Base-by-base conservation (phyloP, 2,329 filamentous ascomycete genomes). In the Hymenotorrendiella dingleyae region DNA sequence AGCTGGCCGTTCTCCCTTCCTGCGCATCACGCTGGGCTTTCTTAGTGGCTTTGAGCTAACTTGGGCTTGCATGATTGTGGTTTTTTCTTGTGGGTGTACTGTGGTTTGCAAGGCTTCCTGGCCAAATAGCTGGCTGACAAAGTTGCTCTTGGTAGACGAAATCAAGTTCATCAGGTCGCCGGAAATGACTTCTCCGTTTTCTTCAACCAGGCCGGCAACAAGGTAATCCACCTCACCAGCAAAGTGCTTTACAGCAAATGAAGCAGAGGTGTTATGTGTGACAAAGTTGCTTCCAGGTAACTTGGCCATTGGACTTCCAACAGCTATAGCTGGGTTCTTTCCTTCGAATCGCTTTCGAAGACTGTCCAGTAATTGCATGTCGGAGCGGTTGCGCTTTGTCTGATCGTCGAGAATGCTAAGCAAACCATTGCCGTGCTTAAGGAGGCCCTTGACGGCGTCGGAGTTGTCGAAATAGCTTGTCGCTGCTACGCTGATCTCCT, bases 391-490 rank as follows among this genome's bases (percentile, higher is more conserved):
- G 41, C 91, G 86, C 36, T 86, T 83, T 33, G 89, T 95, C 65
- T 98, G 93, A 59, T 98, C 93, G 59, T 98, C 93, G 0, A 98
- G 71, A 50, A 98, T 98, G 64, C 88, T 90, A 16, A 98, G 72
- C 28, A 98, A 71, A 33, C 93, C 93, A 57, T 97, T 97, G 20
- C 90, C 88, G 43, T 87, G 75, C 68, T 97, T 98, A 42, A 98
- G 71, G 23, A 98, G 73, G 10, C 89, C 91, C 57, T 86, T 88
- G 47, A 96, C 89, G 8, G 91, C 89, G 62, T 97, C 93, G 0
- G 86, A 89, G 64, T 97, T 98, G 65, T 98, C 93, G 56, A 96
- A 98, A 65, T 97, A 98, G 67, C 88, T 95, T 0, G 91, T 96
- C 1, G 90, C 83, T 2, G 90, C 78, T 3, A 98, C 87, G 23